These are phyloP conservation scores for Acidomyces sp. DNA, from an alignment of 495 filamentous ascomycete species.

Conservation along the genomic window DNA sequence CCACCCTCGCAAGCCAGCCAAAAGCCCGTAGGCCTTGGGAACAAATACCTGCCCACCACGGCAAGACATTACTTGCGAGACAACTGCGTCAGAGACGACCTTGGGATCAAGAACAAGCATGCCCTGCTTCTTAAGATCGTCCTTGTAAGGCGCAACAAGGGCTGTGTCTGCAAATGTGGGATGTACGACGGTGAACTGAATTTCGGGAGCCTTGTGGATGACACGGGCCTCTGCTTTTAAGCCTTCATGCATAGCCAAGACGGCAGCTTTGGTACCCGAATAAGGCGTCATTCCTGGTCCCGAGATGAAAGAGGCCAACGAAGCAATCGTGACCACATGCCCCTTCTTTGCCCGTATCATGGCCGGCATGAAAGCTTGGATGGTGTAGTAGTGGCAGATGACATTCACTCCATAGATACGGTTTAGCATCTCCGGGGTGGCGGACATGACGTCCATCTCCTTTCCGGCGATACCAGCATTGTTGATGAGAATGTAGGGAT, in stretches of 20 bases:
- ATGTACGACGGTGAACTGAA: conserved; percentile 28
- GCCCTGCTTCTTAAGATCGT: conserved; percentile 10
- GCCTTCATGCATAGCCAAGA: conserved; percentile 40
- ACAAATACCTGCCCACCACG: conserved; percentile 20
- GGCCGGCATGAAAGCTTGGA: conserved; percentile 47
- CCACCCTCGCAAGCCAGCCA: conserved; percentile 9
- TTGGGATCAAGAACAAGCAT: conserved; percentile 17
- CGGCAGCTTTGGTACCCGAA: conserved; percentile 43
- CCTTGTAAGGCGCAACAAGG: conserved; percentile 14
- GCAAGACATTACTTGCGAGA: conserved; percentile 21
- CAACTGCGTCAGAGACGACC: conserved; percentile 20
- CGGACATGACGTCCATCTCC: conserved; percentile 36
- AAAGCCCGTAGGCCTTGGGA: neutral
- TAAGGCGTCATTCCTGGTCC: conserved; percentile 42
- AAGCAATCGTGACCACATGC: conserved; percentile 45
- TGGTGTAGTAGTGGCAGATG: conserved; percentile 44
- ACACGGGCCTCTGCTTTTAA: conserved; percentile 26
- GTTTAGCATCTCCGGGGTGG: conserved; percentile 34
- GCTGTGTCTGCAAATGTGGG: conserved; percentile 27
- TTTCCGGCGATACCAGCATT: conserved; percentile 44
- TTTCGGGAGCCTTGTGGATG: conserved; percentile 23
- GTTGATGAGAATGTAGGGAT: conserved; percentile 46
- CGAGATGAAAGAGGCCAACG: conserved; percentile 41
- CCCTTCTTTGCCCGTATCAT: conserved; percentile 50
- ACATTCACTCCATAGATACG: conserved; percentile 47